Evolutionary conservation across 2,329 filamentous ascomycete genomes (phyloP).

Genomic region (Epichloe amarillans): DNA sequence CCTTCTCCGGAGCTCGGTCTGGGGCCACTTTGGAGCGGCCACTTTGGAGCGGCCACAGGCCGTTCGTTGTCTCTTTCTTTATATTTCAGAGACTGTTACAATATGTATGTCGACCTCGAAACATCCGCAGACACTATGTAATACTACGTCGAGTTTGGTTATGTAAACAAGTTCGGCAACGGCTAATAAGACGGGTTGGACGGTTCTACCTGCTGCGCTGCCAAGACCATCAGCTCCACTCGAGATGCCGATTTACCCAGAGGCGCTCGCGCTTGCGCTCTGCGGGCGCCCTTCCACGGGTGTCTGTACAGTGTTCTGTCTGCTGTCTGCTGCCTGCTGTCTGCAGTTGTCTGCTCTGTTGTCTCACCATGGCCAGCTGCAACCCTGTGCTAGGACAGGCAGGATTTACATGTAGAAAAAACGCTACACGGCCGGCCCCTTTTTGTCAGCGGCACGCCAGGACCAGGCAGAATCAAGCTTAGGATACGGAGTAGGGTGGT

Average conservation of each 20-base stretch:
- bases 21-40: no score
- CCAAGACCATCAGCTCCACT: background rate
- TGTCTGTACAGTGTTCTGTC: background rate
- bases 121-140: no score
- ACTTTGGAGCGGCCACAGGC: no score
- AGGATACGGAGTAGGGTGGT: background rate
- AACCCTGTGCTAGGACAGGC: no score
- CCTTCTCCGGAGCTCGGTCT: no score
- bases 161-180: background rate
- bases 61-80: no score
- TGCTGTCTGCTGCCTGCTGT: background rate
- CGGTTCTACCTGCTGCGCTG: slow-evolving; percentile 1
- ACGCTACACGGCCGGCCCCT: no score
- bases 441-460: no score
- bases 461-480: slow-evolving; percentile 9
- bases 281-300: background rate
- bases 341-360: background rate
- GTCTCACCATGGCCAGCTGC: no score
- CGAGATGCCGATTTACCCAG: slow-evolving; percentile 7
- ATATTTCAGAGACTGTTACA: no score
- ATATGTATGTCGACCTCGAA: no score
- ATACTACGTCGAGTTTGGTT: background rate
- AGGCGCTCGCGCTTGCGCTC: background rate
- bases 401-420: no score
- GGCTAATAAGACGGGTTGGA: background rate